These are phyloP conservation scores for Westerdykella aurantiaca DNA, from an alignment of 2,329 filamentous ascomycete genomes.

Conservation along the genomic window DNA sequence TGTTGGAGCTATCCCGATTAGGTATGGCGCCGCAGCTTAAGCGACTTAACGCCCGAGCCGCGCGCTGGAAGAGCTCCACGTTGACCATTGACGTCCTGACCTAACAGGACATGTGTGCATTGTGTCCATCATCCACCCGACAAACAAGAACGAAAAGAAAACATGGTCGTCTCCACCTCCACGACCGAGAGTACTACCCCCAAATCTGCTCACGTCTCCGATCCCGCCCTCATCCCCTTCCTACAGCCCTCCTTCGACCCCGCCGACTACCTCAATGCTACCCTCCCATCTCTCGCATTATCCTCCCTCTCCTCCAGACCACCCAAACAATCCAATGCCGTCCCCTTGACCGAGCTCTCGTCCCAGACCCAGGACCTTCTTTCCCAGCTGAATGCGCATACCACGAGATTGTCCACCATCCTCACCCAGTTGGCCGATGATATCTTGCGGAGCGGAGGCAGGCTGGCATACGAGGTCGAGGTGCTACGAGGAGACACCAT, in stretches of 20 bases:
- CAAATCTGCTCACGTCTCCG: slow-evolving; percentile 55
- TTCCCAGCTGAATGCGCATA: slow-evolving; percentile 82
- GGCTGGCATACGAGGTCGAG: slow-evolving; percentile 91
- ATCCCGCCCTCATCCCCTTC: slow-evolving; percentile 70
- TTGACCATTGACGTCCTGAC: too few relatives aligned
- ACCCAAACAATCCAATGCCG: slow-evolving; percentile 37
- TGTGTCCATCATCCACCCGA: too few relatives aligned
- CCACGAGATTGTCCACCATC: slow-evolving; percentile 70
- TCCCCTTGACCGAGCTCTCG: slow-evolving; percentile 70
- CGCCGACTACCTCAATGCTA: slow-evolving; percentile 75
- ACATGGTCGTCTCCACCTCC: slow-evolving; percentile 22
- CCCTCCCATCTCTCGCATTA: slow-evolving; percentile 61
- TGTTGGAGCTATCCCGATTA: too few relatives aligned
- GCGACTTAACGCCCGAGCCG: too few relatives aligned
- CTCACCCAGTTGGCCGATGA: slow-evolving; percentile 91
- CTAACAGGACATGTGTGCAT: too few relatives aligned
- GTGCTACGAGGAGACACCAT: slow-evolving; percentile 82
- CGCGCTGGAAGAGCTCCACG: too few relatives aligned
- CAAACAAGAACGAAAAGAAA: too few relatives aligned
- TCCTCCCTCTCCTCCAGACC: slow-evolving; percentile 40
- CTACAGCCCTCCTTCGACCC: slow-evolving; percentile 72
- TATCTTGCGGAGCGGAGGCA: slow-evolving; percentile 80
- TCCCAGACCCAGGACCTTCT: slow-evolving; percentile 77
- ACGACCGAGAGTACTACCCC: slow-evolving; percentile 10
- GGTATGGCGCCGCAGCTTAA: too few relatives aligned